A percentile compares a stretch with the other conserved stretches of the same genome.
These are phyloP conservation scores for Coemansia sp. DNA, from an alignment of 192 early-diverging fungal genomes.

Conservation along the genomic window DNA sequence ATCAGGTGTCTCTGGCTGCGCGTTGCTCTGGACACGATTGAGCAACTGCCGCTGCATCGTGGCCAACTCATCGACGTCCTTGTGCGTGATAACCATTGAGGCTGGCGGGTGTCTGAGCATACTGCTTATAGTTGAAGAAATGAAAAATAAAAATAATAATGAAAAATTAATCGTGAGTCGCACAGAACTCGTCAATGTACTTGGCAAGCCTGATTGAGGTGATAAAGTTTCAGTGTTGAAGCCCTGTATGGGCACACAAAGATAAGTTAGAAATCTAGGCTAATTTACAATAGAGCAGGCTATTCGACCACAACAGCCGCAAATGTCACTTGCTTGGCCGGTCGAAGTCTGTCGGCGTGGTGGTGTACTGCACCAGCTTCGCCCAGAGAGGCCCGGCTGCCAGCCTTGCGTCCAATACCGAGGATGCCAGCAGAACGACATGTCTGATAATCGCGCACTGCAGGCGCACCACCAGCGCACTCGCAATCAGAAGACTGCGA, in stretches of 20 bases:
- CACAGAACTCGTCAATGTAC: neutral
- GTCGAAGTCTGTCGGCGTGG: conserved; percentile 9
- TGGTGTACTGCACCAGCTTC: neutral
- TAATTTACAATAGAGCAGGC: neutral
- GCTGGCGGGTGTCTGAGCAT: conserved; percentile 54
- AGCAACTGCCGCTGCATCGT: conserved; percentile 43
- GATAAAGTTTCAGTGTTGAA: neutral
- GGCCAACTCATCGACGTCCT: conserved; percentile 53
- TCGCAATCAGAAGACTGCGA: conserved; percentile 40
- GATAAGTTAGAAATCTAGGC: neutral
- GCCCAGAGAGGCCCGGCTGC: conserved; percentile 6
- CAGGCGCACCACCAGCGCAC: conserved; percentile 10
- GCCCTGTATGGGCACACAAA: conserved; percentile 2
- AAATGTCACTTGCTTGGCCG: conserved; percentile 53
- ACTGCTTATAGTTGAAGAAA: neutral
- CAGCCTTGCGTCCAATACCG: conserved; percentile 13
- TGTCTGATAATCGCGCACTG: neutral
- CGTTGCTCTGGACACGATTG: conserved; percentile 19
- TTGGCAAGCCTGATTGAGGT: neutral
- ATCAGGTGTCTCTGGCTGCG: conserved; percentile 2
- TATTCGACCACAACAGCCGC: conserved; percentile 17
- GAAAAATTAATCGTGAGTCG: neutral
- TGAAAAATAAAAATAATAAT: neutral
- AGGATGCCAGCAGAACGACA: conserved; percentile 15
- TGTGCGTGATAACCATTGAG: conserved; percentile 40